Evolutionary conservation across 768 basidiomycete genomes (phyloP).

Genomic region (Leccinum barrowsii): DNA sequence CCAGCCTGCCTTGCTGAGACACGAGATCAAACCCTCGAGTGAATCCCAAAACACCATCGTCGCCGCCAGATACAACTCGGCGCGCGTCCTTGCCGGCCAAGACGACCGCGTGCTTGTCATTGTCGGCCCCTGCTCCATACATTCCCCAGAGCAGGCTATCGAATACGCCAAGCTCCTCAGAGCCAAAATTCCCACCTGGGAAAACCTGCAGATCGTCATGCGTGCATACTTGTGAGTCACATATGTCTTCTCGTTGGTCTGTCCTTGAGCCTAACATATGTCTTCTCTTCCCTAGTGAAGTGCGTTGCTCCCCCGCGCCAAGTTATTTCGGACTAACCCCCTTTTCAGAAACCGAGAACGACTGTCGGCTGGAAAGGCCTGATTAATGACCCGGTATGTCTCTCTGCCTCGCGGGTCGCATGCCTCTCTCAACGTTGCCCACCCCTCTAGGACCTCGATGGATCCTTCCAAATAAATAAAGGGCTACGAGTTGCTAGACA

Average conservation of each 20-base stretch:
- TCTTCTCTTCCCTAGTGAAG: conserved; percentile 34
- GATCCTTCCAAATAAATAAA: conserved; percentile 95
- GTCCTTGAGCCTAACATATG: conserved; percentile 36
- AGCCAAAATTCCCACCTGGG: conserved; percentile 60
- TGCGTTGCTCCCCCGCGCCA: conserved; percentile 13
- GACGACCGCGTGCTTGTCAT: conserved; percentile 88
- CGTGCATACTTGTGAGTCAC: conserved; percentile 90
- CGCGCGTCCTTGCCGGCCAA: conserved; percentile 75
- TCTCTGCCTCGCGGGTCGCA: not conserved
- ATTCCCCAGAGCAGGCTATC: conserved; percentile 80
- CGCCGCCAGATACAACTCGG: conserved; percentile 71
- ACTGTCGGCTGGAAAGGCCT: conserved; percentile 98
- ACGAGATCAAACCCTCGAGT: conserved; percentile 72
- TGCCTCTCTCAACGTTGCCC: not conserved
- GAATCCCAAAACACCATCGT: conserved; percentile 75
- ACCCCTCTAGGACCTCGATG: conserved; percentile 66
- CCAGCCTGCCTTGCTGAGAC: conserved; percentile 85
- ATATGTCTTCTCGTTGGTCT: not conserved
- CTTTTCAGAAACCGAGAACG: conserved; percentile 82
- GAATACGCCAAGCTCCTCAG: conserved; percentile 77
- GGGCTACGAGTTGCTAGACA: conserved; percentile 85
- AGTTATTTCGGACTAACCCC: conserved; percentile 6
- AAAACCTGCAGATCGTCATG: conserved; percentile 90
- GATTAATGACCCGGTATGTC: conserved; percentile 74
- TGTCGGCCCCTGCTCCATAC: conserved; percentile 95